phyloP scores from a whole-genome alignment of 2,329 filamentous ascomycete genomes.

The Fusarium verrucosum region DNA sequence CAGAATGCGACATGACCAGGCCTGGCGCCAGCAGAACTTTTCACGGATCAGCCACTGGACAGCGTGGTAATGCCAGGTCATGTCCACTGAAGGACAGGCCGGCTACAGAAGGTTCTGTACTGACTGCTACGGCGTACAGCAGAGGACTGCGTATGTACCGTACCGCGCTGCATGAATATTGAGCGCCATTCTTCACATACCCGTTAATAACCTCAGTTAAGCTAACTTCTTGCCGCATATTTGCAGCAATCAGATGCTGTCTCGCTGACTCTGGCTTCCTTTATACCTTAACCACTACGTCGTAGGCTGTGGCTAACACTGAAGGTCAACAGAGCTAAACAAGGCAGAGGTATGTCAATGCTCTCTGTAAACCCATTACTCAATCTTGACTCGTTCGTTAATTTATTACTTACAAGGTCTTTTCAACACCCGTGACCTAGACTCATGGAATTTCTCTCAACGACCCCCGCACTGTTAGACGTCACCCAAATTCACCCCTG shows the following conservation, averaged over 20 bases:
- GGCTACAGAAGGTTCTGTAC: slow-evolving; percentile 29
- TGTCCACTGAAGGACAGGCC: neutral
- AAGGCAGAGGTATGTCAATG: slow-evolving; percentile 14
- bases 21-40: slow-evolving; percentile 29
- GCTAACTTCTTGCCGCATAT: slow-evolving; percentile 9
- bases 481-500: slow-evolving; percentile 30
- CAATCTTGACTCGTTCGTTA: slow-evolving; percentile 10
- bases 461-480: slow-evolving; percentile 37
- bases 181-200: neutral
- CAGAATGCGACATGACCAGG: slow-evolving; percentile 10
- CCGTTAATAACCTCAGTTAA: slow-evolving; percentile 1
- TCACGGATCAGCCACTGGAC: slow-evolving; percentile 24
- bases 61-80: slow-evolving; percentile 9
- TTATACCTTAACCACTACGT: neutral
- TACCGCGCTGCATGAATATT: slow-evolving; percentile 15
- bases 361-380: slow-evolving; percentile 8
- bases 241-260: slow-evolving; percentile 16
- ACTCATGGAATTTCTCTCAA: slow-evolving; percentile 17
- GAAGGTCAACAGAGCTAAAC: neutral
- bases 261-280: slow-evolving; percentile 14
- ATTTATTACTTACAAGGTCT: slow-evolving; percentile 14
- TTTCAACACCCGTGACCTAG: slow-evolving; percentile 36
- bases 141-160: slow-evolving; percentile 21
- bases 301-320: neutral
- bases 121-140: slow-evolving; percentile 13